phyloP scores from a whole-genome alignment of 2,329 filamentous ascomycete species.

The Daldinia sp. region DNA sequence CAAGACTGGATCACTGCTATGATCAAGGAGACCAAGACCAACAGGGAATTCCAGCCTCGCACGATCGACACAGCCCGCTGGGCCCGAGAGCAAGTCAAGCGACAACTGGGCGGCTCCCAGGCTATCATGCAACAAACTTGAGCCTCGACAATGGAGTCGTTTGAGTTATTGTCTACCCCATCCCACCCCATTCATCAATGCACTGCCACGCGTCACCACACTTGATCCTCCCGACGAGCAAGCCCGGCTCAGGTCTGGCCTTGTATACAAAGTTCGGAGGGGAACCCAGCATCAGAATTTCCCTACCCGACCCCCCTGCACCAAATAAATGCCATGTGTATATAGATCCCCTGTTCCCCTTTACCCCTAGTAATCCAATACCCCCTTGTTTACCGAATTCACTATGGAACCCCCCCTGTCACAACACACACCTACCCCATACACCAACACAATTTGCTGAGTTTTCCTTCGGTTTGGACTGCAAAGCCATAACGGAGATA shows the following conservation, averaged over 20 bases:
- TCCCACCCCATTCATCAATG: constrained; percentile 25
- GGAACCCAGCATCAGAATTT: constrained; percentile 44
- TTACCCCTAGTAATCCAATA: constrained; percentile 51
- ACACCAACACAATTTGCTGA: constrained; percentile 48
- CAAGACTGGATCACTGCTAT: constrained; percentile 90
- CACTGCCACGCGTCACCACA: constrained; percentile 43
- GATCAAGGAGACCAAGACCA: constrained; percentile 91
- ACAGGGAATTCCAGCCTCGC: constrained; percentile 84
- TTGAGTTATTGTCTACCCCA: constrained; percentile 34
- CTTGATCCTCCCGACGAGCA: constrained; percentile 48
- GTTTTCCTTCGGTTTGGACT: constrained; percentile 53
- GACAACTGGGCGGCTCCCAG: constrained; percentile 73
- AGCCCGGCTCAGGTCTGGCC: constrained; percentile 43
- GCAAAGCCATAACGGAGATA: constrained; percentile 51
- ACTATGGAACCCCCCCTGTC: constrained; percentile 40
- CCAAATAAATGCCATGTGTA: constrained; percentile 49
- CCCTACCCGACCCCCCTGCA: constrained; percentile 29
- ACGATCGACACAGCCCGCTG: constrained; percentile 96
- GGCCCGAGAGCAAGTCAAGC: constrained; percentile 97
- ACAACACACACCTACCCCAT: constrained; percentile 42
- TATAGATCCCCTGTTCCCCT: constrained; percentile 49
- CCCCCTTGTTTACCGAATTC: constrained; percentile 45
- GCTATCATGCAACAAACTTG: constrained; percentile 66
- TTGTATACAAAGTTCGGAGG: constrained; percentile 49
- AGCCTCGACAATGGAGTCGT: constrained; percentile 40